Evolutionary conservation across 768 basidiomycete species (phyloP), one percentile per base, ranked within the genome.

Genomic region (Auriscalpium microsporum): DNA sequence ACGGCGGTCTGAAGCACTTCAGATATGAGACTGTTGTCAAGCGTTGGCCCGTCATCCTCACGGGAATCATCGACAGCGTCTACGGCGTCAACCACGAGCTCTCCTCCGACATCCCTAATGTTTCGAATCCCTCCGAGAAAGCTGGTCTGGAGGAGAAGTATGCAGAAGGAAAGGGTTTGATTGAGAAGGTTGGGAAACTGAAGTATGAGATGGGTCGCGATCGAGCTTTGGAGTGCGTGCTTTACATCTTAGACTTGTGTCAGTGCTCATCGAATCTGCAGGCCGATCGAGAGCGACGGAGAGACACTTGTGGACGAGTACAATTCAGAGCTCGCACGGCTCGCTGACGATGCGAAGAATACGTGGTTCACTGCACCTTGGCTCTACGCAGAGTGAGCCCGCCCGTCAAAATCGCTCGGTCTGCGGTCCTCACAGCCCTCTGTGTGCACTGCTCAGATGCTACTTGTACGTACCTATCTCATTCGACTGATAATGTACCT

Each of bases 331-430:
- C 74, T 99, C 11, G 67, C 68, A 6, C 67, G 69, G 0, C 75
- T 89, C 1, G 71, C 72, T 0, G 68, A 72, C 28, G 66, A 73
- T 1, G 67, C 69, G 3, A 74, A 76, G 62, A 77, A 84, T 57
- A 88, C 86, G 0, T 99, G 95, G 95, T 93, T 91, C 66, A 87
- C 81, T 8, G 83, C 90, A 6, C 91, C 94, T 1, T 99, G 95
- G 95, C 77, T 99, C n/a, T 97, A 78, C 67, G 92, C 93, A 55
- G 95, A 97, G 86, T 96, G 73, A 61, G 87, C 71, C 52, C 50
- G 65, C 57, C 56, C 40, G 54, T 50, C 58, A 21, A 34, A 33
- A 10, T 19, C 53, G 50, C 21, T 33, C 21, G 36, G 19, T n/a
- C 13, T 44, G 34, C 16, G 9, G 45, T 55, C 33, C 35, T 52